These are phyloP conservation scores for Paecilomyces formosus DNA, from an alignment of 2,329 filamentous ascomycete species.

Conservation along the genomic window DNA sequence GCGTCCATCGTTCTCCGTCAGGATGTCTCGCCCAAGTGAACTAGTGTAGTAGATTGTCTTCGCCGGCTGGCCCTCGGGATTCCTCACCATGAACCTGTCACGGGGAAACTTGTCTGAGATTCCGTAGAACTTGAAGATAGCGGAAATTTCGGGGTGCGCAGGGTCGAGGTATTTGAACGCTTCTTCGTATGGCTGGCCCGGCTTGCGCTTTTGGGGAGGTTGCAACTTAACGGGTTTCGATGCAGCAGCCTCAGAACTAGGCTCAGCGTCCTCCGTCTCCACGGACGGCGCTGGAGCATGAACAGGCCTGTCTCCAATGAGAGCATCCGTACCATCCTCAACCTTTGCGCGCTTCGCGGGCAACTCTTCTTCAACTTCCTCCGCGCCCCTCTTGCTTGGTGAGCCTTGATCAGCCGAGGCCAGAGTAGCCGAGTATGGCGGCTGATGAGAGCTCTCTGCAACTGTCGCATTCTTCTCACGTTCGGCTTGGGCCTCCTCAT, in stretches of 20 bases:
- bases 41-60: constrained; percentile 98
- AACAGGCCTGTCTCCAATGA: constrained; percentile 29
- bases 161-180: constrained; percentile 84
- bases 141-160: constrained; percentile 63
- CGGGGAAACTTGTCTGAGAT: constrained; percentile 77
- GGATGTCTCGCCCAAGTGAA: constrained; percentile 72
- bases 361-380: constrained; percentile 27
- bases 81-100: constrained; percentile 93
- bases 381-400: constrained; percentile 25
- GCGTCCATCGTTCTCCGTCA: constrained; percentile 78
- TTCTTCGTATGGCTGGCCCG: constrained; percentile 62
- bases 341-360: constrained; percentile 40
- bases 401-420: constrained; percentile 13
- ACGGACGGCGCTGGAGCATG: constrained; percentile 21
- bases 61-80: constrained; percentile 75
- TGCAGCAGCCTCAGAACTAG: constrained; percentile 15
- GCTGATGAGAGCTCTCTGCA: constrained; percentile 25
- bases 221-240: constrained; percentile 12
- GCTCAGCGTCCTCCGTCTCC: constrained; percentile 13
- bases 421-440: constrained; percentile 24
- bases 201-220: constrained; percentile 28
- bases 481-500: constrained; percentile 18
- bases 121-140: constrained; percentile 78
- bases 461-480: constrained; percentile 27
- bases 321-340: constrained; percentile 28